These are phyloP conservation scores for Metschnikowia bowlesiae DNA, from an alignment of 805 yeast species.

Conservation along the genomic window DNA sequence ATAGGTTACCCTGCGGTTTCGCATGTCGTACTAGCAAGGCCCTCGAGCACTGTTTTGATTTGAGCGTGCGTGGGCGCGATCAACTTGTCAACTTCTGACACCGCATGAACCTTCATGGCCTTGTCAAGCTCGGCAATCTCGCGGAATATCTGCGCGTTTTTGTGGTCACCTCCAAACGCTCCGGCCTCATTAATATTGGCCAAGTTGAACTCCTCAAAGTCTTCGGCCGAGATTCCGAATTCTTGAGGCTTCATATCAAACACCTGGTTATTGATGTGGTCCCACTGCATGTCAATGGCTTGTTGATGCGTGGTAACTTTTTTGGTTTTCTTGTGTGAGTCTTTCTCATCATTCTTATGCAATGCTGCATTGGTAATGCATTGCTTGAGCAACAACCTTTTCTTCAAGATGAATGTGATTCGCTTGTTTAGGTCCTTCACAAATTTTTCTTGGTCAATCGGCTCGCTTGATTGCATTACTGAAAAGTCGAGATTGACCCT, in stretches of 20 bases:
- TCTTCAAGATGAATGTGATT: constrained; percentile 32
- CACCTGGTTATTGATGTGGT: constrained; percentile 34
- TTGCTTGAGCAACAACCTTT: constrained; percentile 36
- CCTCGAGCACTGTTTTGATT: constrained; percentile 4
- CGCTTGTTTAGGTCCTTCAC: constrained; percentile 37
- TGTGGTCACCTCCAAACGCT: constrained; percentile 5
- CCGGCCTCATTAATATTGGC: constrained; percentile 7
- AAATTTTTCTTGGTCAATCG: constrained; percentile 31
- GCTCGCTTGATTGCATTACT: constrained; percentile 11
- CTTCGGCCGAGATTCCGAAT: constrained; percentile 39
- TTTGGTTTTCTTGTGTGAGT: constrained; percentile 20
- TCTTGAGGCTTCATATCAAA: constrained; percentile 23
- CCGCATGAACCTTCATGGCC: constrained; percentile 4
- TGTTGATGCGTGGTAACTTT: constrained; percentile 17
- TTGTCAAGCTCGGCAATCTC: constrained; percentile 14
- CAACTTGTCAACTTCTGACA: constrained; percentile 12
- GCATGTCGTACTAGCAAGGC: not conserved
- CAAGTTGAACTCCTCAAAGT: constrained; percentile 42
- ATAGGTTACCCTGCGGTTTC: not conserved
- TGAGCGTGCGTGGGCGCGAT: constrained; percentile 9
- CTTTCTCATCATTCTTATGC: constrained; percentile 1
- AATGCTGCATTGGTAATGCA: constrained; percentile 20
- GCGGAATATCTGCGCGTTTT: constrained; percentile 7
- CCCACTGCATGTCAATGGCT: constrained; percentile 41
- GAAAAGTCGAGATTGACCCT: constrained; percentile 44